These are phyloP conservation scores for Candida ponderosae DNA, from an alignment of 805 yeast species.

Conservation along the genomic window DNA sequence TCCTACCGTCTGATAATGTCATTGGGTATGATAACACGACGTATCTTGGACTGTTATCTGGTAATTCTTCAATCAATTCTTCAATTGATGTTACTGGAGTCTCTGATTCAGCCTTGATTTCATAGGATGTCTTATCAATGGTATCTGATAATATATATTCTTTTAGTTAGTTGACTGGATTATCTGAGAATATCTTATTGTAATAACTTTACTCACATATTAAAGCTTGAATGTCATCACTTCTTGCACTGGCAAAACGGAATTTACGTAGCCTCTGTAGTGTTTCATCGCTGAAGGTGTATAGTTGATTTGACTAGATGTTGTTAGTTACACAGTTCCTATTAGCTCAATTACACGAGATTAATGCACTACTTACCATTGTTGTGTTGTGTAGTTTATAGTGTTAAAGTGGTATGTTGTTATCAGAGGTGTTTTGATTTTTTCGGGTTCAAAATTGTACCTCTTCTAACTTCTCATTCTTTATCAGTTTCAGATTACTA, in stretches of 20 bases:
- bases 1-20: slow-evolving; percentile 61
- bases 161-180: too few species aligned
- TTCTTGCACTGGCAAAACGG: slow-evolving; percentile 63
- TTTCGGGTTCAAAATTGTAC: too few species aligned
- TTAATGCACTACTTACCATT: too few species aligned
- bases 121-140: slow-evolving; percentile 50
- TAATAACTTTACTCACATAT: slow-evolving; percentile 35
- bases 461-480: too few species aligned
- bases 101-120: slow-evolving; percentile 36
- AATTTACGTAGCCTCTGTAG: slow-evolving; percentile 57
- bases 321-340: neutral
- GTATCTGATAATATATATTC: slow-evolving; percentile 36
- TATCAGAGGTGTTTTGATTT: too few species aligned
- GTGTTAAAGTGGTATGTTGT: too few species aligned
- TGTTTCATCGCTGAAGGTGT: slow-evolving; percentile 57
- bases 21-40: slow-evolving; percentile 72
- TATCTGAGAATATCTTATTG: neutral
- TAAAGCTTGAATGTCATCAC: slow-evolving; percentile 51
- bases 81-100: slow-evolving; percentile 44
- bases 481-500: too few species aligned
- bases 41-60: slow-evolving; percentile 76
- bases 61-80: slow-evolving; percentile 66
- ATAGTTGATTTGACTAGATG: slow-evolving; percentile 41
- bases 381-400: too few species aligned
- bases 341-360: too few species aligned